A percentile compares a stretch with the other conserved stretches of the same genome.
Conservation (phyloP, 169 alveolate genomes). For the Plasmodium inui region DNA sequence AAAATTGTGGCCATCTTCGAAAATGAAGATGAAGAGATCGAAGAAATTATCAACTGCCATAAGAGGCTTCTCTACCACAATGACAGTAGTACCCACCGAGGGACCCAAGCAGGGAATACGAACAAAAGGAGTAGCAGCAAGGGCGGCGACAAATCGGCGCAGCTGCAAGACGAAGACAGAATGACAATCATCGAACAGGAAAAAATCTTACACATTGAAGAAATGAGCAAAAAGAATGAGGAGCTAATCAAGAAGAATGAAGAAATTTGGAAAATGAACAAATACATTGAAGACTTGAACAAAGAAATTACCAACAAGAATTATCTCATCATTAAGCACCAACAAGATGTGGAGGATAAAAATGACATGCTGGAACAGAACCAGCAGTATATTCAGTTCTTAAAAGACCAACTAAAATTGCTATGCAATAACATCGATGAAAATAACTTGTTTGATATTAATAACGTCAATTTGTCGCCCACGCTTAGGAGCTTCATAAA, state of each 20-base stretch:
- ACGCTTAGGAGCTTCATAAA: constrained; percentile 63
- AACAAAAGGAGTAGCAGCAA: not conserved
- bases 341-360: constrained; percentile 65
- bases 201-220: constrained; percentile 56
- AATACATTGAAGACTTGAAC: constrained; percentile 60
- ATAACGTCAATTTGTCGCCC: constrained; percentile 62
- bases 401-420: constrained; percentile 62
- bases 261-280: constrained; percentile 69
- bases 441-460: constrained; percentile 47
- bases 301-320: constrained; percentile 65
- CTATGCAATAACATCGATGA: constrained; percentile 66
- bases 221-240: constrained; percentile 72
- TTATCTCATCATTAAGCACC: constrained; percentile 39
- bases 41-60: constrained; percentile 58
- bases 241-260: constrained; percentile 66
- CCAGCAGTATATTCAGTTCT: constrained; percentile 35
- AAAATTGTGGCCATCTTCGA: constrained; percentile 41
- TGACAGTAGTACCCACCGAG: not conserved
- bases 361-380: constrained; percentile 56
- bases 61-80: constrained; percentile 22
- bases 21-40: constrained; percentile 64
- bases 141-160: not conserved
- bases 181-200: constrained; percentile 10
- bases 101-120: not conserved
- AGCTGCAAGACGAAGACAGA: constrained; percentile 9